Conservation (phyloP, 306 rosid species). For the Prunus campanulata region DNA sequence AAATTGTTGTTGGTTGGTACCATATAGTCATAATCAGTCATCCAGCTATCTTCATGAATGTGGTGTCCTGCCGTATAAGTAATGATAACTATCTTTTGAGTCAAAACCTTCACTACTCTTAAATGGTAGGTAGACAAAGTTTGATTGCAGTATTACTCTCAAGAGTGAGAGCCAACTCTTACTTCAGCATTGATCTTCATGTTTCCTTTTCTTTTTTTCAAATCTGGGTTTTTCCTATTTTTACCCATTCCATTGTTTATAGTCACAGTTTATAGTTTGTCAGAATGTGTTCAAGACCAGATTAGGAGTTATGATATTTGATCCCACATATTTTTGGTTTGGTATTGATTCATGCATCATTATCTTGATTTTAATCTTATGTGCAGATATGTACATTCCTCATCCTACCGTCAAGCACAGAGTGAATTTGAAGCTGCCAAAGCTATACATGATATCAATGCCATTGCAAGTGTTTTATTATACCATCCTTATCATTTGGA, state of each 20-base stretch:
- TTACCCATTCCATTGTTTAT: neutral
- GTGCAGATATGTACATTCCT: slow-evolving; percentile 66
- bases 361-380: slow-evolving; percentile 24
- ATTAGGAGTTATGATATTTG: neutral
- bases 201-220: neutral
- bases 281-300: neutral
- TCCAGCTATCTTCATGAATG: neutral
- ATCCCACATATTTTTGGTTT: neutral
- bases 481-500: slow-evolving; percentile 82
- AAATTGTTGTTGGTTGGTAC: slow-evolving; percentile 1
- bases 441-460: slow-evolving; percentile 79
- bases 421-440: slow-evolving; percentile 78
- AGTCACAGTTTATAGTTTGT: neutral
- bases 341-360: neutral
- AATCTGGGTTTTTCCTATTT: neutral
- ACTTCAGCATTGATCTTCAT: neutral
- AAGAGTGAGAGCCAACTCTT: neutral
- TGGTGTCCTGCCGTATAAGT: neutral
- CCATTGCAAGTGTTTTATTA: slow-evolving; percentile 55
- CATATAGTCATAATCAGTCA: neutral
- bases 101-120: neutral
- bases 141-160: neutral
- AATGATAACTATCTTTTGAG: neutral
- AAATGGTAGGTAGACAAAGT: neutral
- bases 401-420: slow-evolving; percentile 71